phyloP scores from a whole-genome alignment of 495 filamentous ascomycete genomes.

The Cercophora scortea region DNA sequence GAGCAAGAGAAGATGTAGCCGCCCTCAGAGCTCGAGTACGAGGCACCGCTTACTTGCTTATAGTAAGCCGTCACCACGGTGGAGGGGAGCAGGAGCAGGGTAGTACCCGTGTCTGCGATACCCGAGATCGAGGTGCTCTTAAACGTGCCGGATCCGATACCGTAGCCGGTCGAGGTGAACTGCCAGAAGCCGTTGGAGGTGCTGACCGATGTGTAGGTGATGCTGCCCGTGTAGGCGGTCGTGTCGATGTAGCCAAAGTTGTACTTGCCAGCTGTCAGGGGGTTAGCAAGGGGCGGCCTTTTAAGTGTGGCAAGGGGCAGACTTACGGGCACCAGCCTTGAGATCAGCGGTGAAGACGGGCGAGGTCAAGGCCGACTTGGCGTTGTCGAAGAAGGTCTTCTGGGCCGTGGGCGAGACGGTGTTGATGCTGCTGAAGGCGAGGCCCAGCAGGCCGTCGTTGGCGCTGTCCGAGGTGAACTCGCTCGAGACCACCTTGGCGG shows the following conservation, averaged over 20 bases:
- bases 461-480: constrained; percentile 51
- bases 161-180: constrained; percentile 57
- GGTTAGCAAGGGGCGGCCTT: background rate
- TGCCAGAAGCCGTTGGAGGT: constrained; percentile 61
- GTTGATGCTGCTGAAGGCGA: constrained; percentile 66
- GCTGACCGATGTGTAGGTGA: constrained; percentile 56
- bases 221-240: constrained; percentile 52
- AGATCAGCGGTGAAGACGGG: constrained; percentile 64
- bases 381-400: constrained; percentile 69
- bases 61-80: constrained; percentile 58
- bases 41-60: constrained; percentile 42
- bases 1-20: constrained; percentile 66
- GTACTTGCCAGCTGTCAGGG: constrained; percentile 48
- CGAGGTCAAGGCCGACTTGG: constrained; percentile 45
- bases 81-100: constrained; percentile 56
- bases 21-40: constrained; percentile 39
- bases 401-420: constrained; percentile 52
- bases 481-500: constrained; percentile 51
- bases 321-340: constrained; percentile 44
- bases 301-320: background rate
- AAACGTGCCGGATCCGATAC: constrained; percentile 41
- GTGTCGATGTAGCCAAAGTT: constrained; percentile 70
- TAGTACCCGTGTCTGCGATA: constrained; percentile 67
- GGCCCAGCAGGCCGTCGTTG: constrained; percentile 65
- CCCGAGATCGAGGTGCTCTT: constrained; percentile 31